phyloP scores from a whole-genome alignment of 805 yeast species.

The Starmerella apicola region DNA sequence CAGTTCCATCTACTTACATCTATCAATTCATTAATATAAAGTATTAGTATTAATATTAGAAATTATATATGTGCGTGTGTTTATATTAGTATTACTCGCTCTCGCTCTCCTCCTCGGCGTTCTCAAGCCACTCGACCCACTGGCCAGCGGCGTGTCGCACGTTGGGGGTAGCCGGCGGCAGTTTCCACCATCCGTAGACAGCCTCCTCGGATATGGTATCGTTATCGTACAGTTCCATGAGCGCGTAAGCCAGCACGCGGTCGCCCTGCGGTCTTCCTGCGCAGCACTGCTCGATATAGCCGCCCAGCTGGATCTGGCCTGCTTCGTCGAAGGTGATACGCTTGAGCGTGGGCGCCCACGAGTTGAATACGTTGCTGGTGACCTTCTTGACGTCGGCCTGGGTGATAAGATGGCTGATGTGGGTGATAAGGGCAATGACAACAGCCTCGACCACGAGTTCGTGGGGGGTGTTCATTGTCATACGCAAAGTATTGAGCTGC shows the following conservation, averaged over 20 bases:
- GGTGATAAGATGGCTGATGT: conserved; percentile 62
- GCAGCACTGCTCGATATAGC: conserved; percentile 35
- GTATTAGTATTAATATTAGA: no score
- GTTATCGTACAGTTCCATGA: conserved; percentile 58
- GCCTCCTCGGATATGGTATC: conserved; percentile 76
- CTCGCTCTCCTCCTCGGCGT: conserved; percentile 58
- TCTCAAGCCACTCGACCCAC: conserved; percentile 79
- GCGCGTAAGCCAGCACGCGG: conserved; percentile 37
- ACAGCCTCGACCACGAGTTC: conserved; percentile 86
- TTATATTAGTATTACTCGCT: conserved; percentile 4
- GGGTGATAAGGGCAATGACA: conserved; percentile 51
- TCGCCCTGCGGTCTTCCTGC: conserved; percentile 32
- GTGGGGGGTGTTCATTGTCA: conserved; percentile 94
- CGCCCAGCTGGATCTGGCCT: conserved; percentile 65
- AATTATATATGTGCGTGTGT: no score
- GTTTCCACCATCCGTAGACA: conserved; percentile 73
- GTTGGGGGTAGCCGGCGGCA: conserved; percentile 32
- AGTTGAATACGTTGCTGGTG: conserved; percentile 54
- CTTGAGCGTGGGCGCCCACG: conserved; percentile 71
- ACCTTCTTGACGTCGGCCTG: conserved; percentile 72
- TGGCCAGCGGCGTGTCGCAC: conserved; percentile 49
- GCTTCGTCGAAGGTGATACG: conserved; percentile 74
- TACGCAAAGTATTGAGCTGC: conserved; percentile 85
- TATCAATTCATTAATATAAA: background rate
- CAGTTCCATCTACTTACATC: no score